Percentiles rank a stretch among this genome's conserved stretches.
Conservation (phyloP, 225 moss, liverwort and hornwort genomes). For the Sphagnum contortum region DNA sequence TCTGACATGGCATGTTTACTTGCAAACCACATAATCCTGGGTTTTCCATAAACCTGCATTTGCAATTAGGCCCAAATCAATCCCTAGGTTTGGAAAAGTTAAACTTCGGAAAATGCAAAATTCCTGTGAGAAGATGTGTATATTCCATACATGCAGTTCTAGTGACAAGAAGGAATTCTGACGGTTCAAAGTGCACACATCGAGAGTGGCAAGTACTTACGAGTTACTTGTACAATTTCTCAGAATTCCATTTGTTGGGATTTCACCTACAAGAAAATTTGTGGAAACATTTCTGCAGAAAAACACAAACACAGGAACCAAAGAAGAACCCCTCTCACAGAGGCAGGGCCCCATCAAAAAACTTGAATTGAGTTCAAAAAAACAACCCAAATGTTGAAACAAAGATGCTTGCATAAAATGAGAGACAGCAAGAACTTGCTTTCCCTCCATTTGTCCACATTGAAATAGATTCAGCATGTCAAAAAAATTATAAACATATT, state of each 20-base stretch:
- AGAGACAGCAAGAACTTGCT: too few relatives aligned
- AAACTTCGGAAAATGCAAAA: too few relatives aligned
- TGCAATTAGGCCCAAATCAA: background rate
- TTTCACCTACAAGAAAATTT: slow-evolving; percentile 62
- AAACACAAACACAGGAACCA: background rate
- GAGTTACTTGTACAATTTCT: slow-evolving; percentile 50
- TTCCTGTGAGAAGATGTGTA: too few relatives aligned
- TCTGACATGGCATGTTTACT: slow-evolving; percentile 42
- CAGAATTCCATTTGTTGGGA: slow-evolving; percentile 63
- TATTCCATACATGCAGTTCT: too few relatives aligned
- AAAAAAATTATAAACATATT: too few relatives aligned
- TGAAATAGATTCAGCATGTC: too few relatives aligned
- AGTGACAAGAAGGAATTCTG: background rate
- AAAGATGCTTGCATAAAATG: too few relatives aligned
- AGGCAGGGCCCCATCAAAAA: too few relatives aligned
- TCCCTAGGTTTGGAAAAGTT: background rate
- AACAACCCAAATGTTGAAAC: too few relatives aligned
- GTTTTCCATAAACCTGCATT: slow-evolving; percentile 57
- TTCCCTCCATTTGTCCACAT: too few relatives aligned
- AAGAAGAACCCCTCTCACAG: too few relatives aligned
- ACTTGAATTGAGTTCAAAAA: too few relatives aligned
- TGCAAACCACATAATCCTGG: slow-evolving; percentile 72
- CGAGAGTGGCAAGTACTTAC: slow-evolving; percentile 28
- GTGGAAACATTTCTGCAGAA: slow-evolving; percentile 63
- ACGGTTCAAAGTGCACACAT: background rate